Evolutionary conservation across 179 eudicot species (phyloP), one percentile per base, ranked within the genome.

Genomic region (Actinidia chinensis): DNA sequence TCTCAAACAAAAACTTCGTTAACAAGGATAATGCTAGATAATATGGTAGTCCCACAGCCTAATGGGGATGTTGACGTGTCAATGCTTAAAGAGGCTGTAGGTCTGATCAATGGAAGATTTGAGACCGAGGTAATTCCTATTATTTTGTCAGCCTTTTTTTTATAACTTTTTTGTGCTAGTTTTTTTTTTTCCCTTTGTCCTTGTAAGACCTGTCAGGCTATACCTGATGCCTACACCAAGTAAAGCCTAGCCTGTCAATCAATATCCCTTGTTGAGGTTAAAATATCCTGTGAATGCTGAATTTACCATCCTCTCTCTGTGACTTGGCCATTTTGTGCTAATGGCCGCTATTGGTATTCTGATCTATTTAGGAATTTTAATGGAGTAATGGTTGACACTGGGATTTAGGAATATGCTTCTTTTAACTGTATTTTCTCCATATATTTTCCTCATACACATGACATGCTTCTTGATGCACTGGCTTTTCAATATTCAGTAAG

Each of bases 1-100:
- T 88, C 95, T 71, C 82, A 85, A 83, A 80, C 83, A 59, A 89
- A 87, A 78, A 89, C 98, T 55, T 84, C 84, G 23, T 78, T 95
- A 85, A 91, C 91, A 22, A 88, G 98, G 79, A 93, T 95, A 81
- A 91, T 95, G 98, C 81, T 95, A 89, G 98, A 95, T 80, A 95
- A 95, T 87, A 95, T 95, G 98, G 98, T 93, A 71, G 83, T 95
- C 71, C 93, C 95, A 15, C 86, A 73, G 42, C 80, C 91, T 51
- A 71, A 84, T 80, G 97, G 98, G 64, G 98, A 87, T 81, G 83
- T 93, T 80, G 92, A 95, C 78, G 96, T 93, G 72, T 89, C 98
- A 71, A 95, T 95, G 98, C 98, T 95, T 74, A 78, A 82, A 85
- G 91, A 91, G 75, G 98, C 98, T 65, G 97, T 95, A 22, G 79